Base-by-base conservation (phyloP, 2,329 filamentous ascomycete genomes). In the Paecilomyces dactylethromorphus region DNA sequence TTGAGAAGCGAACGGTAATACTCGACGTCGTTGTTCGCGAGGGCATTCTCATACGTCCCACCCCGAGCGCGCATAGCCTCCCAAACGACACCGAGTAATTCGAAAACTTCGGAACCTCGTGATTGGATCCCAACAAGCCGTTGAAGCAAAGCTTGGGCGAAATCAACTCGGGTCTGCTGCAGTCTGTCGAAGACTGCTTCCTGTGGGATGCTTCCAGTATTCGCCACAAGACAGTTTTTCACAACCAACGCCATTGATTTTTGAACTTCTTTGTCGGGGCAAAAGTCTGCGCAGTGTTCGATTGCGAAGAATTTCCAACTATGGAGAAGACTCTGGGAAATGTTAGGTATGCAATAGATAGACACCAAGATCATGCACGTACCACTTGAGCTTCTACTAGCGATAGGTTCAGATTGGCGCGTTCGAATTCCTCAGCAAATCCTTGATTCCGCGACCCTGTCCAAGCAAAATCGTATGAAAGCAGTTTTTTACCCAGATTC, bases 321-420 rank as follows among this genome's bases (percentile, higher is more conserved):
- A 66, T 91, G 87, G 63, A 97, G 88, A 18, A 99, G 84, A 51
- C 86, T 84, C 88, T 91, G 67, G 35, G 59, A 49, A 18, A 32
- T 22, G 53, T 63, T 64, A 59, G 59, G 12, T 22, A 53, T 64
- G 78, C 67, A 76, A 65, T 26, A 32, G 12, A 65, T 26, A 32
- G 12, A 52, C 49, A 55, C 58, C 45, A 57, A 50, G 32, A 31
- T 56, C 1, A 29, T 35, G 49, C 55, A 71, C 87, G 76, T 80
- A 90, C 87, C 64, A 94, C 87, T 77, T 99, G 92, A 24, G 93
- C 90, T 72, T 97, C 92, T 33, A 99, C 91, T 33, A 96, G 80
- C 24, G 92, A 96, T 56, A 99, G 74, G 73, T 99, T 97, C 62
- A 89, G 79, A 72, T 99, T 99, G 50, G 93, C 94, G 61, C 87